Percentiles rank a stretch among this genome's conserved stretches.
Evolutionary conservation across 495 filamentous ascomycete genomes (phyloP).

Genomic region (Xylaria sp.): DNA sequence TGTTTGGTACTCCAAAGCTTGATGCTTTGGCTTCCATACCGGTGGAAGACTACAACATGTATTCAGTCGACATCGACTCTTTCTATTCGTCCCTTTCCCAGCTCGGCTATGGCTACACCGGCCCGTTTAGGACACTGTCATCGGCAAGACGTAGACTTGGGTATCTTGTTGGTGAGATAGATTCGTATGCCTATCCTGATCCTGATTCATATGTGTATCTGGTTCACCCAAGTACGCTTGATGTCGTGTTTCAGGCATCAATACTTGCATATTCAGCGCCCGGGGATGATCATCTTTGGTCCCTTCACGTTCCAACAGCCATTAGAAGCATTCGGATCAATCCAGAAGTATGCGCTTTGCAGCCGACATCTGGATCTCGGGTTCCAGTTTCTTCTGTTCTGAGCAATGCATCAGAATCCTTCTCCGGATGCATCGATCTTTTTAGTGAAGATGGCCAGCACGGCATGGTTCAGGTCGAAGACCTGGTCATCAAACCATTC

Average conservation of each 20-base stretch:
- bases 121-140: constrained; percentile 20
- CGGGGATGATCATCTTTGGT: constrained; percentile 32
- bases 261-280: constrained; percentile 37
- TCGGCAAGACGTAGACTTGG: constrained; percentile 20
- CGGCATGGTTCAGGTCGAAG: constrained; percentile 42
- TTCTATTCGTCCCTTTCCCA: constrained; percentile 33
- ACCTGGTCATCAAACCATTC: constrained; percentile 30
- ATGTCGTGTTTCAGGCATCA: constrained; percentile 39
- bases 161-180: constrained; percentile 14
- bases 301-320: constrained; percentile 34
- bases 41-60: constrained; percentile 30
- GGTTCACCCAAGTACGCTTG: constrained; percentile 41
- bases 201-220: constrained; percentile 9
- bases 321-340: constrained; percentile 34
- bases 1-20: constrained; percentile 17
- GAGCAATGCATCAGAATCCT: neutral
- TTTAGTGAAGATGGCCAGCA: constrained; percentile 24
- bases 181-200: neutral
- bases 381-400: constrained; percentile 1
- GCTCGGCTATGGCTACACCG: constrained; percentile 32
- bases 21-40: constrained; percentile 30
- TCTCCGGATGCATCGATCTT: constrained; percentile 37
- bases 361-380: neutral
- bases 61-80: neutral
- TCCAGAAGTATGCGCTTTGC: constrained; percentile 11